Evolutionary conservation across 257 asterid genomes (phyloP).

Genomic region (Solanum piurae): DNA sequence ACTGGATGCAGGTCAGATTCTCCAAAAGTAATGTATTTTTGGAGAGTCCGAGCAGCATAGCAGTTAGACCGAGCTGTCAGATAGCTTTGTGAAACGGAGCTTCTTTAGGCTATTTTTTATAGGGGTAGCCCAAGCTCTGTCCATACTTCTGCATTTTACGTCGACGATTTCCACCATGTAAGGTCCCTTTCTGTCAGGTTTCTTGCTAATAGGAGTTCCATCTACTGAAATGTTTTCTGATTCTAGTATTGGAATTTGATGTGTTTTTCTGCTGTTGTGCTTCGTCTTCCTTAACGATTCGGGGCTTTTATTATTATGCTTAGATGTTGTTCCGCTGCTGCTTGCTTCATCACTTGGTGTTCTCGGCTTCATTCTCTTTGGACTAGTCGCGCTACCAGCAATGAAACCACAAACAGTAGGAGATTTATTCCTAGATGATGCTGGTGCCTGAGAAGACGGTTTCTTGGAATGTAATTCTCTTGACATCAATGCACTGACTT

Average conservation of each 20-base stretch:
- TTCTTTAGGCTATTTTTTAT: conserved; percentile 11
- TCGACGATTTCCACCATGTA: conserved; percentile 14
- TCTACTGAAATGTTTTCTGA: conserved; percentile 5
- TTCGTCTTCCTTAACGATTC: not conserved
- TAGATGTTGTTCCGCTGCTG: not conserved
- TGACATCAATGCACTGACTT: not conserved
- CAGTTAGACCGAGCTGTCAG: not conserved
- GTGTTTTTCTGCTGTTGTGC: not conserved
- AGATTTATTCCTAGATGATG: not conserved
- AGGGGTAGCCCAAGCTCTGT: conserved; percentile 4
- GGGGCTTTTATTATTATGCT: not conserved
- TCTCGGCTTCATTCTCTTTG: conserved; percentile 2
- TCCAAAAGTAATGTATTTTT: not conserved
- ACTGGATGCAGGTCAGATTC: rapidly evolving
- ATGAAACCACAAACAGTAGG: not conserved
- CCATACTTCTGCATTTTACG: conserved; percentile 8
- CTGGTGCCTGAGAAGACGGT: not conserved
- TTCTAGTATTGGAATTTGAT: conserved; percentile 14
- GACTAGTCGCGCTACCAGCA: conserved; percentile 2
- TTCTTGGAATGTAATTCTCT: not conserved
- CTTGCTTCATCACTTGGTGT: not conserved
- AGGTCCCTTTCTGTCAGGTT: conserved; percentile 1
- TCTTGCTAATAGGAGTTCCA: not conserved
- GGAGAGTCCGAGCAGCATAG: not conserved
- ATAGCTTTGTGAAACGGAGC: conserved; percentile 18